Conservation (phyloP, 2,329 filamentous ascomycete species). For the Diplodia intermedia region DNA sequence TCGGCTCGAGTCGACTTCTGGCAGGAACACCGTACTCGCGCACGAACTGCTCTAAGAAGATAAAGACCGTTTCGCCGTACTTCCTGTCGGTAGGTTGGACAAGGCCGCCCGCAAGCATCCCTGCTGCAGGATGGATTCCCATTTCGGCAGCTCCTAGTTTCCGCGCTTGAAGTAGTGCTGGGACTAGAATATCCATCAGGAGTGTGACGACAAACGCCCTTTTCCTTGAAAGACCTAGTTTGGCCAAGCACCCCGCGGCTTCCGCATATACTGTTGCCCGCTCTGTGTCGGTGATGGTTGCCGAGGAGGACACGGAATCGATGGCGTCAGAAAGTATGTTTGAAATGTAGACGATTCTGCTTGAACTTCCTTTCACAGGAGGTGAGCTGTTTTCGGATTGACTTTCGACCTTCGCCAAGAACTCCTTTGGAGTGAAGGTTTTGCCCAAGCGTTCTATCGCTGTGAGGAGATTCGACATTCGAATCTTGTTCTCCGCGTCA, state of each 20-base stretch:
- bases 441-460: slow-evolving; percentile 19
- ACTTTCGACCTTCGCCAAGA: slow-evolving; percentile 44
- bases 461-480: slow-evolving; percentile 25
- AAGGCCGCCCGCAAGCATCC: slow-evolving; percentile 68
- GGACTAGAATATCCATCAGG: slow-evolving; percentile 80
- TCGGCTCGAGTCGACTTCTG: slow-evolving; percentile 37
- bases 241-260: slow-evolving; percentile 83
- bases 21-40: slow-evolving; percentile 53
- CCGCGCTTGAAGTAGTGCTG: slow-evolving; percentile 85
- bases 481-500: slow-evolving; percentile 29
- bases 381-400: slow-evolving; percentile 48
- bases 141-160: slow-evolving; percentile 95
- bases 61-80: slow-evolving; percentile 20
- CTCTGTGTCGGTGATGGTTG: slow-evolving; percentile 68
- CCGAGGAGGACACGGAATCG: slow-evolving; percentile 17
- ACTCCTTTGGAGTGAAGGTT: slow-evolving; percentile 7
- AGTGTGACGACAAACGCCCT: slow-evolving; percentile 90
- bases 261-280: slow-evolving; percentile 81
- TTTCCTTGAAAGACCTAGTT: slow-evolving; percentile 82
- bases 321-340: slow-evolving; percentile 72
- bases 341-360: slow-evolving; percentile 60
- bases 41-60: slow-evolving; percentile 50
- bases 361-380: slow-evolving; percentile 37
- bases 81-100: slow-evolving; percentile 38
- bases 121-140: slow-evolving; percentile 91